These are phyloP conservation scores for Verticillium longisporum DNA, from an alignment of 2,329 filamentous ascomycete species.

Conservation along the genomic window DNA sequence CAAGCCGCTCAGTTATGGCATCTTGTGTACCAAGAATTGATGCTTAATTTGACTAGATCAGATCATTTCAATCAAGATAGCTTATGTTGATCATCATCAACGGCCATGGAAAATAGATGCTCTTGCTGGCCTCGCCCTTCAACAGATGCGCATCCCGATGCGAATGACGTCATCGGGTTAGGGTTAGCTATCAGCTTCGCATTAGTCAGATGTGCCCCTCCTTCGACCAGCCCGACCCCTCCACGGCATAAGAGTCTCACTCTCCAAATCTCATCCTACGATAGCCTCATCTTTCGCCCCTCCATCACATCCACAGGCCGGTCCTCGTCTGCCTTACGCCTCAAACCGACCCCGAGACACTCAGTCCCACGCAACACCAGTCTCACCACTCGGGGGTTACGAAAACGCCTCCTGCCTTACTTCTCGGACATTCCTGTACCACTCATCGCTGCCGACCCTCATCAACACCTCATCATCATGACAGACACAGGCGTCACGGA, in stretches of 20 bases:
- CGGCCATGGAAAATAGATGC: too few relatives aligned
- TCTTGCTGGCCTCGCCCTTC: too few relatives aligned
- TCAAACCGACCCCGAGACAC: background rate
- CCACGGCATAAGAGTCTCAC: background rate
- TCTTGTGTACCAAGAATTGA: too few relatives aligned
- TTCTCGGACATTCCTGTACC: background rate
- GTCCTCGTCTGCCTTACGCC: background rate
- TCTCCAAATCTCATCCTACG: background rate
- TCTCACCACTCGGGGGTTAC: background rate
- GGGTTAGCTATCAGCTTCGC: background rate
- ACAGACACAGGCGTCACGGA: slow-evolving; percentile 1
- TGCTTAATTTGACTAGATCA: too few relatives aligned
- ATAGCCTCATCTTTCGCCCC: background rate
- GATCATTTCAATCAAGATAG: too few relatives aligned
- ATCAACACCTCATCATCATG: background rate
- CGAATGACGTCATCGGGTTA: background rate
- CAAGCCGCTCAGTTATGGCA: too few relatives aligned
- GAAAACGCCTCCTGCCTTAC: background rate
- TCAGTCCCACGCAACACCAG: background rate
- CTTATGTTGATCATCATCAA: too few relatives aligned
- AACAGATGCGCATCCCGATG: background rate
- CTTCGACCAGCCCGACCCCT: background rate
- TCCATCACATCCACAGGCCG: background rate
- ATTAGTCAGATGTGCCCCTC: background rate
- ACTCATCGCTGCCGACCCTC: background rate